These are phyloP conservation scores for Aspergillus pseudonomiae DNA, from an alignment of 2,329 filamentous ascomycete species.

Conservation along the genomic window DNA sequence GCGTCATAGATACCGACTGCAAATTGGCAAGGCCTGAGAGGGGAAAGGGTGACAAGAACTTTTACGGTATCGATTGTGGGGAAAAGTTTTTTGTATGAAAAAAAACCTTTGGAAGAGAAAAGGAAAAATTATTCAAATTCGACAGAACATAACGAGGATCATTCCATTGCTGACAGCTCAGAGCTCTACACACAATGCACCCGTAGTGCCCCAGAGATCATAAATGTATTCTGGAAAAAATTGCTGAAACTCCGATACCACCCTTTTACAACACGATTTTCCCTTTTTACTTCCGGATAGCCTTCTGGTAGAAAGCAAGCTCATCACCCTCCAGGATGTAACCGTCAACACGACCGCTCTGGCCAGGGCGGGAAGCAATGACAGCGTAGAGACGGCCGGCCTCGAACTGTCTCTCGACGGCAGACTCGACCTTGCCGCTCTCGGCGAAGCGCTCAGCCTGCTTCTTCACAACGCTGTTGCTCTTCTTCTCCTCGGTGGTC, in stretches of 20 bases:
- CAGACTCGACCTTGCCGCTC: slow-evolving; percentile 86
- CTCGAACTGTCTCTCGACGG: slow-evolving; percentile 99
- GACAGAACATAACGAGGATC: slow-evolving; percentile 32
- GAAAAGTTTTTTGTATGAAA: neutral
- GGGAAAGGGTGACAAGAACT: neutral
- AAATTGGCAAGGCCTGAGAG: too few species aligned
- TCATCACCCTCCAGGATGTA: slow-evolving; percentile 99
- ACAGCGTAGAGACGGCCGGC: slow-evolving; percentile 96
- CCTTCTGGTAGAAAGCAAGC: slow-evolving; percentile 99
- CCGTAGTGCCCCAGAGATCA: slow-evolving; percentile 32
- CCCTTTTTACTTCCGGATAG: slow-evolving; percentile 88
- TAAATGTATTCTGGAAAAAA: slow-evolving; percentile 37
- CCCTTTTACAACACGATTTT: slow-evolving; percentile 33
- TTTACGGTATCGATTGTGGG: neutral
- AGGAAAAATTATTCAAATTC: slow-evolving; percentile 7
- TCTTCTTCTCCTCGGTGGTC: slow-evolving; percentile 76
- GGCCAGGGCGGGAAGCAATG: slow-evolving; percentile 87
- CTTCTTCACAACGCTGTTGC: slow-evolving; percentile 95
- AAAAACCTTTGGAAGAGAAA: neutral
- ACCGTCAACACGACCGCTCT: slow-evolving; percentile 94
- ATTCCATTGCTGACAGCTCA: slow-evolving; percentile 43
- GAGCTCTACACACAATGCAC: slow-evolving; percentile 41
- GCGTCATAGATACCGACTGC: neutral
- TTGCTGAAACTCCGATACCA: slow-evolving; percentile 44
- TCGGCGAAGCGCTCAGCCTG: slow-evolving; percentile 82